Evolutionary conservation across 805 yeast genomes (phyloP), one percentile per base, ranked within the genome.

Genomic region (Candida takata): DNA sequence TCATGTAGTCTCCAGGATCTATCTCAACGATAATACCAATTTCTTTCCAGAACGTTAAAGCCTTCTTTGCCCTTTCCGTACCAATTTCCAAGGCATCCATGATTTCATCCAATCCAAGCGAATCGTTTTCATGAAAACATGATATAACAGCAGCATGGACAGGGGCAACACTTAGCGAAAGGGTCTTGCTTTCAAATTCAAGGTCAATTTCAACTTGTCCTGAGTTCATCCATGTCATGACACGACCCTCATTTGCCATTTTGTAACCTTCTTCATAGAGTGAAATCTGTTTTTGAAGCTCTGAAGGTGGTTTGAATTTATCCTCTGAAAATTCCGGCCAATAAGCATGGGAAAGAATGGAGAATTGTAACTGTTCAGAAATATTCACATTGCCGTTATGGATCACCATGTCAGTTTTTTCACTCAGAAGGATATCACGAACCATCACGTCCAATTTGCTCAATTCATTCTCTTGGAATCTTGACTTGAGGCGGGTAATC

Each of bases 361-460:
- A 67, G 0, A 84, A 73, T 35, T 73, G 74, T 23, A 79, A 61
- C 2, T 42, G 40, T 5, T 47, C 38, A 11, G 57, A 44, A 31
- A 50, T 35, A 19, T 43, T 29, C 15, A 34, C 12, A 35, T 54
- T 41, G 27, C 38, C 18, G 0, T 27, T 21, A 35, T 64, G 69
- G 13, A 74, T 58, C 6, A 49, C 38, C 4, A 41, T 37, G 44
- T 77, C 74, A 8, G 74, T 55, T 4, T 49, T 47, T 36, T 66
- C 61, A 46, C 94, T 80, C 19, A 72, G 74, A 14, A 61, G 52
- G 8, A 87, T 67, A 55, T 86, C 95, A 27, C 70, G 60, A 13
- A 87, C 65, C 97, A 92, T 92, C 8, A 90, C 85, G 49, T 84
- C 94, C 34, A 87, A 64, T 17, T 75, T 73, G 34, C 70, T 72